Conservation (phyloP, 2,329 filamentous ascomycete genomes). For the Ascochyta pisi region DNA sequence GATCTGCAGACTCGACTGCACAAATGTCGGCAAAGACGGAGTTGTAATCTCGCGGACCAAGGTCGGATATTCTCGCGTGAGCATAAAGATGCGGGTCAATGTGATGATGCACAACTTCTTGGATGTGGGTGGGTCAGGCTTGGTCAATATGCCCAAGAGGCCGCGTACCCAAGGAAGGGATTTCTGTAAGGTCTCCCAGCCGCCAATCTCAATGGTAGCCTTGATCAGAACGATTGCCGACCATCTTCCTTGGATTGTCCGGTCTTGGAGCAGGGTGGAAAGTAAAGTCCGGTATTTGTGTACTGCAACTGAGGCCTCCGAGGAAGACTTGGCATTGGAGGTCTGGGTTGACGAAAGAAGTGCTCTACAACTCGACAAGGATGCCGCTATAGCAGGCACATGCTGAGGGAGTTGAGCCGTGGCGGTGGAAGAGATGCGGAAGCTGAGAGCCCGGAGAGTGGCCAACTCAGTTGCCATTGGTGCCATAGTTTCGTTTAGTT, state of each 20-base stretch:
- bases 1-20: slow-evolving; percentile 75
- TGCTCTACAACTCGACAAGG: slow-evolving; percentile 61
- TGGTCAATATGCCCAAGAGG: slow-evolving; percentile 79
- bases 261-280: slow-evolving; percentile 78
- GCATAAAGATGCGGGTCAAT: slow-evolving; percentile 81
- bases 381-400: slow-evolving; percentile 70
- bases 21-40: slow-evolving; percentile 76
- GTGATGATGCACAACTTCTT: slow-evolving; percentile 80
- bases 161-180: slow-evolving; percentile 77
- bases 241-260: slow-evolving; percentile 76
- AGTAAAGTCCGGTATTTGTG: slow-evolving; percentile 84
- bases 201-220: slow-evolving; percentile 79
- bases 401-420: slow-evolving; percentile 76
- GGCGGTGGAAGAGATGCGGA: slow-evolving; percentile 73
- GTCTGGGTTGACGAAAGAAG: slow-evolving; percentile 68
- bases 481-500: slow-evolving; percentile 28
- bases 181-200: slow-evolving; percentile 79
- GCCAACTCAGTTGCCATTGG: slow-evolving; percentile 37
- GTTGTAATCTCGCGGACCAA: slow-evolving; percentile 88
- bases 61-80: slow-evolving; percentile 82
- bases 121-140: slow-evolving; percentile 75
- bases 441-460: slow-evolving; percentile 60
- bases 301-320: slow-evolving; percentile 73
- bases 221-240: slow-evolving; percentile 81
- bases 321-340: slow-evolving; percentile 65